A percentile compares a stretch with the other conserved stretches of the same genome.
phyloP scores from a whole-genome alignment of 2,329 filamentous ascomycete species.

The Leptographium procerum region DNA sequence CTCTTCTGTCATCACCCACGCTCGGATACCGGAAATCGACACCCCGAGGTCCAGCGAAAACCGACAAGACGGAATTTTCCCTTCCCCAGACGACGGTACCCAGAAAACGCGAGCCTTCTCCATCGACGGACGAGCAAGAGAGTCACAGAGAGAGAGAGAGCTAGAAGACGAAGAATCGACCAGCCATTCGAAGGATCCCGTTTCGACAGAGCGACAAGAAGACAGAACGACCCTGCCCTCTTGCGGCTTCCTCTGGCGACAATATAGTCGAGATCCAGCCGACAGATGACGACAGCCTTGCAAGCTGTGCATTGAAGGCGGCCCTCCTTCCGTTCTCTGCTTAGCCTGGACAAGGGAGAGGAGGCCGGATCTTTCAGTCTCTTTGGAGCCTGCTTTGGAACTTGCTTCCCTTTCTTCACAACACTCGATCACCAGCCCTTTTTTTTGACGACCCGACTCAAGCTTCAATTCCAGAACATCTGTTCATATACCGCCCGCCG shows the following conservation, averaged over 20 bases:
- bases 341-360: not conserved
- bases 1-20: not conserved
- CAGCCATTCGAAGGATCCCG: too few species aligned
- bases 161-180: not conserved
- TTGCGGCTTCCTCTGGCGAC: not conserved
- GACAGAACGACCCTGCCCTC: not conserved
- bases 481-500: too few species aligned
- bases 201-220: not conserved
- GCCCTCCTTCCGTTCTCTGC: not conserved
- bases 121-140: not conserved
- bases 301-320: not conserved
- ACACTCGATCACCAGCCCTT: not conserved
- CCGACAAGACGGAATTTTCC: not conserved
- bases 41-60: not conserved
- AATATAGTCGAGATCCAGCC: not conserved
- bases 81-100: not conserved
- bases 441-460: not conserved
- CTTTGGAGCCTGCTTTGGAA: not conserved
- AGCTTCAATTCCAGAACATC: too few species aligned
- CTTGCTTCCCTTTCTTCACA: not conserved
- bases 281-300: not conserved
- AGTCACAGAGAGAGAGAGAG: not conserved
- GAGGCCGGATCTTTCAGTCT: not conserved
- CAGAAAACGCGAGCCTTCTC: not conserved
- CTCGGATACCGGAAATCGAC: not conserved